A percentile compares a stretch with the other conserved stretches of the same genome.
These are phyloP conservation scores for Neurospora crassa DNA, from an alignment of 2,329 filamentous ascomycete species.

Conservation along the genomic window DNA sequence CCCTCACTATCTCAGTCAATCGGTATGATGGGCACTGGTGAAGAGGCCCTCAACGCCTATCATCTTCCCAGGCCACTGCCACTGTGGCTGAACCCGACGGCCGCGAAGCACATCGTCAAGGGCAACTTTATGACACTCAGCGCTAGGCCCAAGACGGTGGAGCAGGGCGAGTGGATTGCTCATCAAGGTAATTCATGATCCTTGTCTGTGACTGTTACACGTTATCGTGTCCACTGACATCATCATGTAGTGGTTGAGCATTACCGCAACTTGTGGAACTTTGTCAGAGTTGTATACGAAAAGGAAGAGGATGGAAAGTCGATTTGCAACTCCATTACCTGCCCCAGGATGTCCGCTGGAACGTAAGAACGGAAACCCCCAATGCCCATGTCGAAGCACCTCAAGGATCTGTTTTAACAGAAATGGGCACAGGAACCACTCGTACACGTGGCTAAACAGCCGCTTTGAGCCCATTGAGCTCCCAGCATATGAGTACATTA, in stretches of 20 bases:
- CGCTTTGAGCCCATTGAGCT: constrained; percentile 83
- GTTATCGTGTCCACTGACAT: not conserved
- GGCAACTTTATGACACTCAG: constrained; percentile 96
- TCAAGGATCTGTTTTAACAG: constrained; percentile 7
- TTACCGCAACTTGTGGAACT: constrained; percentile 79
- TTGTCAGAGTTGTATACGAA: constrained; percentile 81
- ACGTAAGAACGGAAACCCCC: constrained; percentile 50
- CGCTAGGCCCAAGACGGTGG: constrained; percentile 84
- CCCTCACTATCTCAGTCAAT: constrained; percentile 51
- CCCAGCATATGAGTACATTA: constrained; percentile 87
- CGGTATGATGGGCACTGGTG: constrained; percentile 35
- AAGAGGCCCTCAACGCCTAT: constrained; percentile 49
- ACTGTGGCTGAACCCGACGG: constrained; percentile 64
- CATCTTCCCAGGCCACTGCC: constrained; percentile 59
- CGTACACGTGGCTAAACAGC: constrained; percentile 92
- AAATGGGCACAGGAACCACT: constrained; percentile 56
- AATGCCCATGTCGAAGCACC: not conserved
- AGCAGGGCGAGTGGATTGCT: constrained; percentile 90
- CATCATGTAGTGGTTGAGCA: constrained; percentile 69
- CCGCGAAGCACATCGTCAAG: constrained; percentile 83
- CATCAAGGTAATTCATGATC: constrained; percentile 61
- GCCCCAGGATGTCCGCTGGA: constrained; percentile 90
- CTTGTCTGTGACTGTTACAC: not conserved
- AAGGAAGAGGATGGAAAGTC: constrained; percentile 67
- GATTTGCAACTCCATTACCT: constrained; percentile 76